Base-by-base conservation (phyloP, 2,329 filamentous ascomycete species). In the Trichocomaceae sp. region DNA sequence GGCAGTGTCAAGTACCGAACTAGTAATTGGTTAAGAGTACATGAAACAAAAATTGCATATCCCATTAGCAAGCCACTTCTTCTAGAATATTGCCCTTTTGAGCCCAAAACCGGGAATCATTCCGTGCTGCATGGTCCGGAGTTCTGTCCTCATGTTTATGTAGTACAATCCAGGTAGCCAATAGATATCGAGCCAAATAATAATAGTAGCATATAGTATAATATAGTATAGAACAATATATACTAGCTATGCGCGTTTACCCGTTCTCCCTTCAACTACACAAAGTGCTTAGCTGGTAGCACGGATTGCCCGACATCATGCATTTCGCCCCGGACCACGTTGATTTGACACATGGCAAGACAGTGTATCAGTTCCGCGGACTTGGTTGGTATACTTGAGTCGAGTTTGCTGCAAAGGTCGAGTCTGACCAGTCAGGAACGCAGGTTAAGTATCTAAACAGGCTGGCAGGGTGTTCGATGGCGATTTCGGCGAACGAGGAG, bases 1-100 rank as follows among this genome's bases (percentile, higher is more conserved):
- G 13, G 4, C 3, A n/a, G n/a, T 35, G 31, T 35, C 12, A 13
- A 35, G 15, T 15, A 13, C 31, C 7, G 23, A 26, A 7, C 7
- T 26, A 26, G 7, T 29, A 26, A 26, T 29, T 6, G 26, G 26
- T 35, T 35, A 35, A 13, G 31, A 42, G n/a, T 12, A n/a, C n/a
- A n/a, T n/a, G n/a, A n/a, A n/a, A n/a, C n/a, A n/a, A n/a, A n/a
- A n/a, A n/a, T n/a, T n/a, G n/a, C n/a, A n/a, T n/a, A n/a, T n/a
- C n/a, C n/a, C 19, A 12, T 12, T 22, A 6, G 26, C 17, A 20
- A 41, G 37, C 48, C 22, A 31, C 23, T 5, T 23, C 39, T 52
- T 52, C 50, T 52, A 52, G 50, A 52, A 52, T 22, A 52, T 37
- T 51, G 33, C 49, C 49, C 17, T 23, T 45, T 45, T 13, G 17